Evolutionary conservation across 805 yeast species (phyloP).

Genomic region (Candida multigemmis): DNA sequence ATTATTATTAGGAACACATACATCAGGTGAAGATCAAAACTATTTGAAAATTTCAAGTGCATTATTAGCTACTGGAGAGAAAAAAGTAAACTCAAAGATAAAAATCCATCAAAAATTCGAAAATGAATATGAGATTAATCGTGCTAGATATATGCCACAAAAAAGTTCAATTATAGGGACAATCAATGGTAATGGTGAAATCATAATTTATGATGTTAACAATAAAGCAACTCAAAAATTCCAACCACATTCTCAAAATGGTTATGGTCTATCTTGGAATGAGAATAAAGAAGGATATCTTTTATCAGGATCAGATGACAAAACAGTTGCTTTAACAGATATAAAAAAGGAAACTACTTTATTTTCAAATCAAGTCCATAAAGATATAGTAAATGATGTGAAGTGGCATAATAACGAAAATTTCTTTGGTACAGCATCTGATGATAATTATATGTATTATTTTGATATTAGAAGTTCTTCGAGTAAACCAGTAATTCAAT

Average conservation of each 20-base stretch:
- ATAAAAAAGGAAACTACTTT: conserved; percentile 8
- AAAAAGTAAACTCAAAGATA: conserved; percentile 42
- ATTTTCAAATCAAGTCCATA: conserved; percentile 21
- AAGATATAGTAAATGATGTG: conserved; percentile 64
- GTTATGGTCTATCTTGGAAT: conserved; percentile 71
- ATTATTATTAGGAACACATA: conserved; percentile 62
- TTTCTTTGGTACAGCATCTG: conserved; percentile 65
- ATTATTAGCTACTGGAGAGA: conserved; percentile 34
- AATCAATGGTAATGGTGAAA: conserved; percentile 58
- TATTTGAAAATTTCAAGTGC: conserved; percentile 59
- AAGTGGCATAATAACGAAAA: conserved; percentile 55
- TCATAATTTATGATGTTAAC: conserved; percentile 36
- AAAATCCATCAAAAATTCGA: conserved; percentile 52
- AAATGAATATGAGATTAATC: conserved; percentile 58
- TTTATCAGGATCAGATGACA: conserved; percentile 60
- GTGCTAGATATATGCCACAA: conserved; percentile 67
- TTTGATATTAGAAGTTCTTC: conserved; percentile 41
- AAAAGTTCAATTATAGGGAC: conserved; percentile 48
- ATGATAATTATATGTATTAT: conserved; percentile 48
- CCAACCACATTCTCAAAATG: conserved; percentile 48
- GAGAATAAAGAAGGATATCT: conserved; percentile 37
- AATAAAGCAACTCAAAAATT: conserved; percentile 13
- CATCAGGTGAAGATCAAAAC: conserved; percentile 60
- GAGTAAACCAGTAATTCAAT: conserved; percentile 13
- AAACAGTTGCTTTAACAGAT: conserved; percentile 56